These are phyloP conservation scores for Tetrahymena elliotti DNA, from an alignment of 73 alveolate genomes.

Conservation along the genomic window DNA sequence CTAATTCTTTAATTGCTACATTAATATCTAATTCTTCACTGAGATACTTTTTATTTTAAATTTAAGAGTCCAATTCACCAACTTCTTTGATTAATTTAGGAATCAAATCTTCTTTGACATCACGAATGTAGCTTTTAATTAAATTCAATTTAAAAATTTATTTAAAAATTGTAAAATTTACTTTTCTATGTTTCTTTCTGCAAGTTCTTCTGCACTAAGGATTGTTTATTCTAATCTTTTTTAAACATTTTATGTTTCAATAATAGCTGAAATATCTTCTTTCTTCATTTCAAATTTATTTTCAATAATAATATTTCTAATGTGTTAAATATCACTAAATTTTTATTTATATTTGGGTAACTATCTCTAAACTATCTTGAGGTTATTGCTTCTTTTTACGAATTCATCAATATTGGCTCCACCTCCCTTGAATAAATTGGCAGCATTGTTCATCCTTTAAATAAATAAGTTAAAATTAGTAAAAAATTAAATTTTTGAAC, in stretches of 20 bases:
- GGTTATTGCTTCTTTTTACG: constrained; percentile 51
- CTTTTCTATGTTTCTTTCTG: constrained; percentile 29
- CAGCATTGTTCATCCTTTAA: neutral
- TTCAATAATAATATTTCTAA: constrained; percentile 53
- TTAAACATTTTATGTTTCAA: constrained; percentile 45
- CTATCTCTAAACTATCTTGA: constrained; percentile 40
- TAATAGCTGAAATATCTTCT: constrained; percentile 51
- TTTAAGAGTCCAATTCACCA: constrained; percentile 27
- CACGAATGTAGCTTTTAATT: neutral
- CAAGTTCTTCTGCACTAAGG: constrained; percentile 43
- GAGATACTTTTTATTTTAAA: constrained; percentile 22
- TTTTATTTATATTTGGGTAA: constrained; percentile 41
- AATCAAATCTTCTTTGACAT: constrained; percentile 24
- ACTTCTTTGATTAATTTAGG: constrained; percentile 27
- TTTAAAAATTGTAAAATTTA: neutral
- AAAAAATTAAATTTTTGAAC: neutral
- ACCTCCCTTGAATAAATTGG: constrained; percentile 14
- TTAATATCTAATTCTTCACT: constrained; percentile 31
- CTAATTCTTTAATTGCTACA: constrained; percentile 28
- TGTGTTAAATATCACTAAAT: constrained; percentile 44
- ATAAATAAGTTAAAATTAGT: neutral
- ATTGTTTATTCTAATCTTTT: constrained; percentile 32
- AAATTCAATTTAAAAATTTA: neutral
- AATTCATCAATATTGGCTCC: constrained; percentile 58
- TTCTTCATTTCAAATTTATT: constrained; percentile 49